Percentiles rank a stretch among this genome's conserved stretches.
Evolutionary conservation across 1,284 basidiomycete genomes (phyloP).

Genomic region (Microbotryum silenes-acaulis): DNA sequence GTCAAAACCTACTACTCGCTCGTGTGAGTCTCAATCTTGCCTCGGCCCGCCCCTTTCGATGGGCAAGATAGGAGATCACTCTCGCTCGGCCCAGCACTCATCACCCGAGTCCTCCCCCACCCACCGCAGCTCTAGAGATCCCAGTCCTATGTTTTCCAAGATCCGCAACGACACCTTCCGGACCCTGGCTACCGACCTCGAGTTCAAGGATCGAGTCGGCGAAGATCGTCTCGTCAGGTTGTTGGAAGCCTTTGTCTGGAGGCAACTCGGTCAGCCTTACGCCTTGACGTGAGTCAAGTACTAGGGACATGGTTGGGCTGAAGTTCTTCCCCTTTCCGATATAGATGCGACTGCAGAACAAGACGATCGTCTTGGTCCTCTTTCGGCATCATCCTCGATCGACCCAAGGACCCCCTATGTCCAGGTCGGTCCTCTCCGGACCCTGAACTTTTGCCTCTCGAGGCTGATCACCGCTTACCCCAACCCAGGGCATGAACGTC

Average conservation of each 20-base stretch:
- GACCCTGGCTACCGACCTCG: slow-evolving; percentile 86
- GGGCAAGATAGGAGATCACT: not conserved
- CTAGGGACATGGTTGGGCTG: too few species aligned
- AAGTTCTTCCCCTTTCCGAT: too few species aligned
- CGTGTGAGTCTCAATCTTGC: slow-evolving; percentile 72
- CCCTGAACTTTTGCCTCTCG: not conserved
- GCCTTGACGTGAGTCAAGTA: too few species aligned
- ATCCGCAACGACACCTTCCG: slow-evolving; percentile 55
- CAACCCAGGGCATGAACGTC: slow-evolving; percentile 98
- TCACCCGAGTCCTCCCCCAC: not conserved
- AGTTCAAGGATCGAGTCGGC: slow-evolving; percentile 87
- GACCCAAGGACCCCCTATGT: slow-evolving; percentile 15
- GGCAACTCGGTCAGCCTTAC: slow-evolving; percentile 59
- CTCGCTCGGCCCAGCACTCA: not conserved
- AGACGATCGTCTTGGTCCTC: too few species aligned
- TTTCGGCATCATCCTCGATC: not conserved
- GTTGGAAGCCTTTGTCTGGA: slow-evolving; percentile 94
- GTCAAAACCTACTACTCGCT: slow-evolving; percentile 74
- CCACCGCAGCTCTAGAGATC: slow-evolving; percentile 10
- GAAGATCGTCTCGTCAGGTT: slow-evolving; percentile 94
- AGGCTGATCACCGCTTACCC: slow-evolving; percentile 60
- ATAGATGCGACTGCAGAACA: too few species aligned
- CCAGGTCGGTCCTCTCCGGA: slow-evolving; percentile 13
- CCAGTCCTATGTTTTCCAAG: slow-evolving; percentile 37
- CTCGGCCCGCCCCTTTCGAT: slow-evolving; percentile 58